Percentiles rank a stretch among this genome's conserved stretches.
Evolutionary conservation across 2,329 filamentous ascomycete genomes (phyloP).

Genomic region (Neoscytalidium dimidiatum): DNA sequence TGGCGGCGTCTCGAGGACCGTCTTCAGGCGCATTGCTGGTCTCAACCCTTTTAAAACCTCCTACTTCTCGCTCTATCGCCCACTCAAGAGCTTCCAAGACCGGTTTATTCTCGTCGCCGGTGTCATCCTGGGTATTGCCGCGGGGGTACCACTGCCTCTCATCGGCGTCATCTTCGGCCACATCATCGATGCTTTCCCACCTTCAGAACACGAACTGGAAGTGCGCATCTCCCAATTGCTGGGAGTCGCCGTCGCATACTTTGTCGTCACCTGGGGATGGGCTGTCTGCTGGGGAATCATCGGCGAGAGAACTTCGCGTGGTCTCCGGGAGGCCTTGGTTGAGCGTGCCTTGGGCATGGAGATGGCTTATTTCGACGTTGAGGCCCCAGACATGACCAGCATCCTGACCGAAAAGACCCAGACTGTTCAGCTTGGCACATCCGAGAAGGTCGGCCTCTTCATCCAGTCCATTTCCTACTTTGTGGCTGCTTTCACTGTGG

Average conservation of each 20-base stretch:
- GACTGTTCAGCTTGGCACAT: conserved; percentile 48
- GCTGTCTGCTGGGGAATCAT: conserved; percentile 53
- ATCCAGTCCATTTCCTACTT: conserved; percentile 50
- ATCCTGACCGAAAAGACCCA: conserved; percentile 49
- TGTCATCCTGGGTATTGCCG: conserved; percentile 39
- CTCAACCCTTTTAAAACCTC: conserved; percentile 50
- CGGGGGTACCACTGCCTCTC: conserved; percentile 43
- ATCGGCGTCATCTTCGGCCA: conserved; percentile 50
- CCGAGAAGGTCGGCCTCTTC: conserved; percentile 51
- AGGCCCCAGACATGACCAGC: conserved; percentile 52
- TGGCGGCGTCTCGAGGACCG: conserved; percentile 32
- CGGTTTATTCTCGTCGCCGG: conserved; percentile 36
- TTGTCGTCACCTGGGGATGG: conserved; percentile 52
- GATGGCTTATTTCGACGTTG: conserved; percentile 54
- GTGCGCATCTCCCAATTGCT: conserved; percentile 46
- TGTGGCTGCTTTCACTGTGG: conserved; percentile 46
- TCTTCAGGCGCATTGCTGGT: conserved; percentile 42
- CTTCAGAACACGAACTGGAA: conserved; percentile 45
- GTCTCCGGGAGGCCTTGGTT: conserved; percentile 49
- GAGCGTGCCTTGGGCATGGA: conserved; percentile 53
- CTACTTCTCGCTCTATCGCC: conserved; percentile 51
- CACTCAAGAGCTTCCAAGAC: conserved; percentile 45
- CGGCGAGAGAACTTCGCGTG: conserved; percentile 52
- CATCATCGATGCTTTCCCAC: conserved; percentile 54
- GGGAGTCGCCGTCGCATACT: conserved; percentile 50